Base-by-base conservation (phyloP, 2,329 filamentous ascomycete genomes). In the Cercospora sojina region DNA sequence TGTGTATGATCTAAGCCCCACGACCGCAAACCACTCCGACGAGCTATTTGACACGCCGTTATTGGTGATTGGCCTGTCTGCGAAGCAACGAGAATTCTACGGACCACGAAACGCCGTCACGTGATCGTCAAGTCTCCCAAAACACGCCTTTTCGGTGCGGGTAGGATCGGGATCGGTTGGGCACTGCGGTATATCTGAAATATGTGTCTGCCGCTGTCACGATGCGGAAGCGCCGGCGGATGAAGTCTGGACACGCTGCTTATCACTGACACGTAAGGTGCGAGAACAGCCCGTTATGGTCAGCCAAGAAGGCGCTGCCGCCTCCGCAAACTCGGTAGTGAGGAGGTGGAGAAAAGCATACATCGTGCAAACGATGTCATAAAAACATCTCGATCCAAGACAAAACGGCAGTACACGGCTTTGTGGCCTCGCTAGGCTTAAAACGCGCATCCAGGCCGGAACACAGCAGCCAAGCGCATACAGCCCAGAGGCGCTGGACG, bases 1-100 rank as follows among this genome's bases (percentile, higher is more conserved):
- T 55, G 60, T 27, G 23, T 41, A 43, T 62, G 60, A 62, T 41
- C 47, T 56, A 62, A 41, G 60, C 60, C 60, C 60, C 60, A 62
- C 60, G 60, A 62, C 6, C 60, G 60, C 49, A 56, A 55, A 62
- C n/a, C 60, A 62, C 27, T 49, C 60, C 60, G 60, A 56, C 49
- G 60, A 62, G 47, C 60, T 62, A 62, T 56, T 55, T 62, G 60
- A 62, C 60, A 55, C 38, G 47, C 60, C 47, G 31, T 38, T 31
- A 27, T 35, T 55, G 60, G 47, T 62, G 60, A 62, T 62, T 62
- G 60, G 60, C 59, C 31, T 41, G 60, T 59, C 49, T 56, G 31
- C 43, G 31, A 16, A 38, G 18, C 25, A 25, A 55, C 60, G 47
- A 51, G 18, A 53, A 55, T 62, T 41, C 20, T 56, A 55, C 60